Evolutionary conservation across 345 rosid genomes (phyloP).

Genomic region (Populus davidiana): DNA sequence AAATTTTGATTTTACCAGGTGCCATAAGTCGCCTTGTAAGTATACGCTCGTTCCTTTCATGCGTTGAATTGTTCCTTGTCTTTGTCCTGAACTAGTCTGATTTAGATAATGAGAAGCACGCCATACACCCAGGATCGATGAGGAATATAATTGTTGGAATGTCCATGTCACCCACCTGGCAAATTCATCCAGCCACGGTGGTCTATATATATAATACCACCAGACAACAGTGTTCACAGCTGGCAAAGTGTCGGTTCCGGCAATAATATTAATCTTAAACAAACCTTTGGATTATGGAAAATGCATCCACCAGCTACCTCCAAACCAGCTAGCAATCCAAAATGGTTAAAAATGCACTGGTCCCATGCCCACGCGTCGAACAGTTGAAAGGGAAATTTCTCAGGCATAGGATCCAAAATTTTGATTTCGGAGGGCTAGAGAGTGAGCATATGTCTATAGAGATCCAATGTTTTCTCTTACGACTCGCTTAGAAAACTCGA

Average conservation of each 20-base stretch:
- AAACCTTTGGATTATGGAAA: background rate
- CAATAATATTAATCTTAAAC: background rate
- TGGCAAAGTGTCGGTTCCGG: constrained; percentile 9
- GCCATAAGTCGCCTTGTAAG: too few species aligned
- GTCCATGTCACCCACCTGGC: background rate
- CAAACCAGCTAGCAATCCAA: background rate
- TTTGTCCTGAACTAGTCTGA: background rate
- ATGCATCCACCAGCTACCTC: too few species aligned
- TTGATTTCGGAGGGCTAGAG: too few species aligned
- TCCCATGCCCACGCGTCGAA: background rate
- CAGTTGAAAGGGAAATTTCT: background rate
- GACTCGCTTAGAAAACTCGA: background rate
- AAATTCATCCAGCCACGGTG: background rate
- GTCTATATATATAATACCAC: background rate
- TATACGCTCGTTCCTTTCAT: background rate
- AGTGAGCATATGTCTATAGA: background rate
- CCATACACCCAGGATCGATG: background rate
- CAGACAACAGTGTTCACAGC: background rate
- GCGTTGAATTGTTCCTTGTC: background rate
- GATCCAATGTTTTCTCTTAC: background rate
- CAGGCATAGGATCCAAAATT: too few species aligned
- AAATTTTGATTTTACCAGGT: too few species aligned
- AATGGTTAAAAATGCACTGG: background rate
- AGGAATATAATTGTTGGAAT: background rate
- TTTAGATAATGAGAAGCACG: too few species aligned